Conservation (phyloP, 441 rosid genomes). For the Corymbia citriodora region DNA sequence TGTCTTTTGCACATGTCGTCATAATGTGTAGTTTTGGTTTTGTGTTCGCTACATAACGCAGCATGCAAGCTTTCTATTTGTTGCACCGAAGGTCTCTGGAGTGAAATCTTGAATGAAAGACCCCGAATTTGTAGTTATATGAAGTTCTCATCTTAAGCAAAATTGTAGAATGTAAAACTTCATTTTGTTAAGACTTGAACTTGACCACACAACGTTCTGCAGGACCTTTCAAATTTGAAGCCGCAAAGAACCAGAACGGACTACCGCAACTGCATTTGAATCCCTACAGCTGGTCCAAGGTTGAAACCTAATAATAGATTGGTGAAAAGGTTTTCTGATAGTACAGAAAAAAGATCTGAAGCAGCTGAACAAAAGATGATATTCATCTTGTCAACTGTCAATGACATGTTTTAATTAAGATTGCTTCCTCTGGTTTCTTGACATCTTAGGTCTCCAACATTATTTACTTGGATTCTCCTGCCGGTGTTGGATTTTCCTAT, state of each 20-base stretch:
- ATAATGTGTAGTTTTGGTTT: not conserved
- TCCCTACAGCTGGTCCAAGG: not conserved
- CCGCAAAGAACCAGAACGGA: not conserved
- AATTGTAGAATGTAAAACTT: slow-evolving; percentile 63
- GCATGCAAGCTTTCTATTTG: not conserved
- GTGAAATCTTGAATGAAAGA: not conserved
- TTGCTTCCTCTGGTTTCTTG: not conserved
- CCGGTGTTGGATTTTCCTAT: slow-evolving; percentile 84
- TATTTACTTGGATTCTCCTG: slow-evolving; percentile 40
- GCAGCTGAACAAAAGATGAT: not conserved
- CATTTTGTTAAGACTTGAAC: slow-evolving; percentile 12
- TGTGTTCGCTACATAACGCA: not conserved
- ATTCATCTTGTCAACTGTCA: not conserved
- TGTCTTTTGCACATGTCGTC: not conserved
- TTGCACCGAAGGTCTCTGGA: not conserved
- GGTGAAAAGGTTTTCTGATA: not conserved
- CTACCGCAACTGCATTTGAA: not conserved
- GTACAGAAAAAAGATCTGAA: not conserved
- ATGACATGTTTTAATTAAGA: not conserved
- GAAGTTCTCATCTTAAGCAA: slow-evolving; percentile 6
- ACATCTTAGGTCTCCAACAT: not conserved
- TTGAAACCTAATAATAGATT: not conserved
- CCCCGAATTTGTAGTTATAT: not conserved
- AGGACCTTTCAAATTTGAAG: not conserved
- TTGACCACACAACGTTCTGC: not conserved